These are phyloP conservation scores for Leccinum barrowsii DNA, from an alignment of 768 basidiomycete species.

Conservation along the genomic window DNA sequence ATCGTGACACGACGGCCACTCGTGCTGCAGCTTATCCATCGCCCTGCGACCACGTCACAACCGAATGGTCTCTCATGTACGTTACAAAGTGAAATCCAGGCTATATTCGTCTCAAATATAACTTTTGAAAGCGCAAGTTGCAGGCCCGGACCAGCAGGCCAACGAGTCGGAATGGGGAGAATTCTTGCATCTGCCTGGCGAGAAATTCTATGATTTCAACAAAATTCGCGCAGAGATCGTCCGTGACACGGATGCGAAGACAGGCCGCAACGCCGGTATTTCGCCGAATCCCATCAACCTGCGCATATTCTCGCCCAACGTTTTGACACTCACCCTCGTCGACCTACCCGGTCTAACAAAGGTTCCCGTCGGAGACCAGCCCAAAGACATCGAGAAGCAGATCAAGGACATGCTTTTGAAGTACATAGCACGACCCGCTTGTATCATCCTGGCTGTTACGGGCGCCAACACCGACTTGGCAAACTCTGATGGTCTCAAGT, in stretches of 20 bases:
- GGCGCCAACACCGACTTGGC: slow-evolving; percentile 96
- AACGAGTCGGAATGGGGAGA: slow-evolving; percentile 99
- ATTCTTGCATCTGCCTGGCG: slow-evolving; percentile 92
- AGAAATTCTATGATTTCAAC: slow-evolving; percentile 97
- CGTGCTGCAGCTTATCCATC: slow-evolving; percentile 93
- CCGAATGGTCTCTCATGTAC: slow-evolving; percentile 44
- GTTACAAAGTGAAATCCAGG: slow-evolving; percentile 17
- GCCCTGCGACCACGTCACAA: slow-evolving; percentile 50
- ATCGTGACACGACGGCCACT: slow-evolving; percentile 97
- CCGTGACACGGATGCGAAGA: slow-evolving; percentile 96
- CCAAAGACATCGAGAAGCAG: slow-evolving; percentile 95
- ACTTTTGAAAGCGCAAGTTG: slow-evolving; percentile 28
- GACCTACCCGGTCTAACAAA: slow-evolving; percentile 96
- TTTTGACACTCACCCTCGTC: slow-evolving; percentile 94
- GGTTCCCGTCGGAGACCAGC: slow-evolving; percentile 95
- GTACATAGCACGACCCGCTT: slow-evolving; percentile 92
- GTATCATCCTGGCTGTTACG: slow-evolving; percentile 95
- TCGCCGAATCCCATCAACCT: slow-evolving; percentile 97
- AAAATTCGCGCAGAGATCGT: slow-evolving; percentile 97
- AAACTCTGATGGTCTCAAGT: slow-evolving; percentile 95
- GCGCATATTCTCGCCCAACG: slow-evolving; percentile 95
- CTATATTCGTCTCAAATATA: slow-evolving; percentile 1
- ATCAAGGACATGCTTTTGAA: slow-evolving; percentile 96
- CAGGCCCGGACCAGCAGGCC: slow-evolving; percentile 63
- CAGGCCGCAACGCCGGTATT: slow-evolving; percentile 97